phyloP scores from a whole-genome alignment of 257 asterid species.

The Nemophila menziesii region DNA sequence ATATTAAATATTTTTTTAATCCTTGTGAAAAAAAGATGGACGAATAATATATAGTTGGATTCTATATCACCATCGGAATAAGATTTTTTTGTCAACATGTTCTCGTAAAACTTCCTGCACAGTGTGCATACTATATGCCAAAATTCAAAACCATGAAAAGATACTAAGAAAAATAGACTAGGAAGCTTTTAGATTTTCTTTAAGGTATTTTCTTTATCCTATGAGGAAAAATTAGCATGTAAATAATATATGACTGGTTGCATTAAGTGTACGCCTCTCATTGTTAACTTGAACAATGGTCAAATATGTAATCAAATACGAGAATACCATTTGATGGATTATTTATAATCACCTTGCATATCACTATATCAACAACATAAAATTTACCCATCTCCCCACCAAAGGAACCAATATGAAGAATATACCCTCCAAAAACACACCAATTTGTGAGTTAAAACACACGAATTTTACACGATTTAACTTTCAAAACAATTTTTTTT shows the following conservation, averaged over 20 bases:
- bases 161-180: background rate
- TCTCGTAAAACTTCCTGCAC: conserved; percentile 89
- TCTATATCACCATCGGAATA: too few species aligned
- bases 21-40: too few species aligned
- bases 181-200: background rate
- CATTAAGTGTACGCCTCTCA: conserved; percentile 65
- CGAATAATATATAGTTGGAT: too few species aligned
- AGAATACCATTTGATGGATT: background rate
- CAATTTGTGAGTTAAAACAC: too few species aligned
- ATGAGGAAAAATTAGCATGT: conserved; percentile 84
- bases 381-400: conserved; percentile 46
- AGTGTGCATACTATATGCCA: conserved; percentile 3
- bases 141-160: conserved; percentile 2
- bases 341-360: too few species aligned
- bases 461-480: too few species aligned
- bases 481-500: too few species aligned
- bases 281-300: conserved; percentile 62
- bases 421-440: conserved; percentile 76
- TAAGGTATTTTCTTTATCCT: conserved; percentile 52
- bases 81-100: conserved; percentile 95
- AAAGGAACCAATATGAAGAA: conserved; percentile 84
- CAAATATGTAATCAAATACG: background rate
- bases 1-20: too few species aligned
- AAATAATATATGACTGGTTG: conserved; percentile 96
- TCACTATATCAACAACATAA: conserved; percentile 49